These are phyloP conservation scores for Canariomyces notabilis DNA, from an alignment of 2,329 filamentous ascomycete genomes.

Conservation along the genomic window DNA sequence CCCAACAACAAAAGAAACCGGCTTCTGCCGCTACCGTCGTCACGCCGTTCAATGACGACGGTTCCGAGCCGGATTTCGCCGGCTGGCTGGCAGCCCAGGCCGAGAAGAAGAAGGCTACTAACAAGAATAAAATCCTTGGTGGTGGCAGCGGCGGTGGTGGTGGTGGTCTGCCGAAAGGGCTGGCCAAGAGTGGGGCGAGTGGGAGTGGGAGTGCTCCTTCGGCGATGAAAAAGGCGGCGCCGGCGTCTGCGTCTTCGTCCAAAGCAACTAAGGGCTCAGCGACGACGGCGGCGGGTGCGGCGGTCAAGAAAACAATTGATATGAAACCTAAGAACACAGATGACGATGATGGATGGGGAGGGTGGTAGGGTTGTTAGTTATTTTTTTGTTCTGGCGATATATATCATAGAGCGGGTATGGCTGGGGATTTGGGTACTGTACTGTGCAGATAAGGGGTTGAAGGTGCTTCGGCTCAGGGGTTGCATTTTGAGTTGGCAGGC, in stretches of 20 bases:
- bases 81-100: slow-evolving; percentile 89
- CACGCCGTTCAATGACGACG: slow-evolving; percentile 68
- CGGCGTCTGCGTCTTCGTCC: slow-evolving; percentile 29
- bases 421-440: no score
- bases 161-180: slow-evolving; percentile 76
- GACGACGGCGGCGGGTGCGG: not conserved
- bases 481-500: no score
- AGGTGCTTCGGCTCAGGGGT: no score
- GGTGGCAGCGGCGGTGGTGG: slow-evolving; percentile 29
- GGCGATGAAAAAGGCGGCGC: slow-evolving; percentile 33
- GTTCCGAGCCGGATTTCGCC: slow-evolving; percentile 89
- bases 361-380: slow-evolving; percentile 46
- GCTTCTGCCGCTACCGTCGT: slow-evolving; percentile 19
- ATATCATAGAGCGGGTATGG: no score
- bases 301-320: slow-evolving; percentile 47
- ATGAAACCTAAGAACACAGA: slow-evolving; percentile 58
- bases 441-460: no score
- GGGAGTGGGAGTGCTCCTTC: not conserved
- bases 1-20: slow-evolving; percentile 2
- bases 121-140: not conserved
- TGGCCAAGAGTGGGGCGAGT: slow-evolving; percentile 53
- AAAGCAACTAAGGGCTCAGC: no score
- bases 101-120: slow-evolving; percentile 65
- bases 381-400: not conserved
- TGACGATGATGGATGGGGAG: slow-evolving; percentile 59